Percentiles rank a stretch among this genome's conserved stretches.
These are phyloP conservation scores for Sergeia podlipaevii DNA, from an alignment of 208 protist species.

Conservation along the genomic window DNA sequence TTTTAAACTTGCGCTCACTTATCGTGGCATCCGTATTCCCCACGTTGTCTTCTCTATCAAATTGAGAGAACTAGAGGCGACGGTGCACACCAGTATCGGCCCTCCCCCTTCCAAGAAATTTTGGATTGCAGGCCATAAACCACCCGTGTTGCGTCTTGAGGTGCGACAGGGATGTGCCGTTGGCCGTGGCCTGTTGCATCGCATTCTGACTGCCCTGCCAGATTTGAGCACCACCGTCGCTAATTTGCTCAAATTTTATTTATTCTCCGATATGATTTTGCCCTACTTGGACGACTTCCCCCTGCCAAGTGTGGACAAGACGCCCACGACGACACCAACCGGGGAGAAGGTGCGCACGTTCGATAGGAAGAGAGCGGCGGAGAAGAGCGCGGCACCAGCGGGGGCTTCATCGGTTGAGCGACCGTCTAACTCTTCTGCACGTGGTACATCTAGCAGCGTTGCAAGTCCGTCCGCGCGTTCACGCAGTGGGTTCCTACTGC, in stretches of 20 bases:
- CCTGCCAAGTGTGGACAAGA: conserved; percentile 62
- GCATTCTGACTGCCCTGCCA: conserved; percentile 70
- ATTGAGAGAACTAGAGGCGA: conserved; percentile 50
- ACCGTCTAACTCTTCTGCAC: too few species aligned
- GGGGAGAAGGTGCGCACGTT: conserved; percentile 47
- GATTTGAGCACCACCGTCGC: conserved; percentile 62
- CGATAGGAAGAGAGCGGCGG: conserved; percentile 44
- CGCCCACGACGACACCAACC: conserved; percentile 24
- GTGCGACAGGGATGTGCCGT: conserved; percentile 54
- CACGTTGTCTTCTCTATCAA: conserved; percentile 66
- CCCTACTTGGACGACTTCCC: conserved; percentile 87
- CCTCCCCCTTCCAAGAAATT: conserved; percentile 84
- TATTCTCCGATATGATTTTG: conserved; percentile 75
- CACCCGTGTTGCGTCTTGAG: conserved; percentile 48
- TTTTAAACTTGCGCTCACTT: conserved; percentile 65
- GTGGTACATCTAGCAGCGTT: not conserved
- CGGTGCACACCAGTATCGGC: conserved; percentile 74
- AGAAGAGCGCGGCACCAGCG: conserved; percentile 20
- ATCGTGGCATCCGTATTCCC: conserved; percentile 71
- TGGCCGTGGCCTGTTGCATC: conserved; percentile 58
- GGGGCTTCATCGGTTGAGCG: conserved; percentile 18
- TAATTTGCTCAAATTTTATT: conserved; percentile 67
- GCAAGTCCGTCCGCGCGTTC: too few species aligned
- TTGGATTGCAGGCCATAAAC: conserved; percentile 71
- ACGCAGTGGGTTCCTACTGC: too few species aligned